A percentile compares a stretch with the other conserved stretches of the same genome.
phyloP scores from a whole-genome alignment of 345 rosid species.

The Clausena lansium region DNA sequence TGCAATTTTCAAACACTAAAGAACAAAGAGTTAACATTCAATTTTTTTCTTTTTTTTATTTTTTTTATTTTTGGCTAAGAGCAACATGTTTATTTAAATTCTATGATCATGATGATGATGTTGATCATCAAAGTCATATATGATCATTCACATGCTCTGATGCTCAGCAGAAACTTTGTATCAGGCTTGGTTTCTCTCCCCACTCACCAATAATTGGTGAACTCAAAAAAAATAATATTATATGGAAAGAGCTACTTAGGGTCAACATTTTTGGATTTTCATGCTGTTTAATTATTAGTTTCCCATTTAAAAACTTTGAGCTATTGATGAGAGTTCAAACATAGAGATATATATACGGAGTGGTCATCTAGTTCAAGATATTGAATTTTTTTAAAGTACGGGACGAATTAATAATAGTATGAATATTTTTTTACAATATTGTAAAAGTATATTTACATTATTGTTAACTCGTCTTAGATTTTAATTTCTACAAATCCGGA shows the following conservation, averaged over 20 bases:
- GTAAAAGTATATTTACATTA: too few relatives aligned
- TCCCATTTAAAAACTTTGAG: not conserved
- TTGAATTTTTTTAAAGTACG: too few relatives aligned
- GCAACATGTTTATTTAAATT: not conserved
- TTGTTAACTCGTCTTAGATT: too few relatives aligned
- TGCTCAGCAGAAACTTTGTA: slow-evolving; percentile 2
- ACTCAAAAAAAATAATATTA: not conserved
- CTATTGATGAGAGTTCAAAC: not conserved
- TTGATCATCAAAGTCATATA: not conserved
- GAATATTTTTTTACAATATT: too few relatives aligned
- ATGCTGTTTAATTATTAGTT: not conserved
- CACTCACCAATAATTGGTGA: slow-evolving; percentile 34
- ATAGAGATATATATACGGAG: not conserved
- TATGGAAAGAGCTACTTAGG: not conserved
- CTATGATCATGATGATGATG: not conserved
- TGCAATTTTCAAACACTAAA: not conserved
- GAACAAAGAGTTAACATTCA: not conserved
- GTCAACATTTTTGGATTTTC: not conserved
- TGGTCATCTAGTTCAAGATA: too few relatives aligned
- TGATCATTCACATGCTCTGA: slow-evolving; percentile 7
- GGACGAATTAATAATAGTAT: too few relatives aligned
- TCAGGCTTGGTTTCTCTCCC: slow-evolving; percentile 9
- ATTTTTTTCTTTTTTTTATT: not conserved
- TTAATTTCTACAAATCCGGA: too few relatives aligned
- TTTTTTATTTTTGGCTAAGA: not conserved